phyloP scores from a whole-genome alignment of 1,139 yeast genomes.

The Debaryomycetaceae sp. region DNA sequence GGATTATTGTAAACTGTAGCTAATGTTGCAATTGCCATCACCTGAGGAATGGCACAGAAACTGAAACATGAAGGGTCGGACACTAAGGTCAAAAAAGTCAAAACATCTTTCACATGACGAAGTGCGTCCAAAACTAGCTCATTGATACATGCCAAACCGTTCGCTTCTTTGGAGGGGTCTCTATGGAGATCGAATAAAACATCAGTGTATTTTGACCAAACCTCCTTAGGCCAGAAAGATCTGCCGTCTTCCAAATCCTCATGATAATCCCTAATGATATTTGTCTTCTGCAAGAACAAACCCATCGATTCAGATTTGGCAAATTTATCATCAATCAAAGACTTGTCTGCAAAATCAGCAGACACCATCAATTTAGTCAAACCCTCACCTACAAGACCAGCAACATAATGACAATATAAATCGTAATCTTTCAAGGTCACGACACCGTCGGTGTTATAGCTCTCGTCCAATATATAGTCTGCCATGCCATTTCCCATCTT shows the following conservation, averaged over 20 bases:
- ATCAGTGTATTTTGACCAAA: slow-evolving; percentile 80
- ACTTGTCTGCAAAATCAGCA: slow-evolving; percentile 59
- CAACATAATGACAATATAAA: slow-evolving; percentile 92
- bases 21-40: slow-evolving; percentile 95
- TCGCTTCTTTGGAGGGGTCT: slow-evolving; percentile 33
- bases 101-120: slow-evolving; percentile 71
- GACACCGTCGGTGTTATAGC: slow-evolving; percentile 77
- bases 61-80: slow-evolving; percentile 81
- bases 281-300: slow-evolving; percentile 87
- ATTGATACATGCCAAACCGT: slow-evolving; percentile 71
- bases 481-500: slow-evolving; percentile 99
- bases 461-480: slow-evolving; percentile 76
- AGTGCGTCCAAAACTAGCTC: slow-evolving; percentile 81
- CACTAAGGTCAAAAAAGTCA: slow-evolving; percentile 72
- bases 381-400: slow-evolving; percentile 97
- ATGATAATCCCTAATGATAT: slow-evolving; percentile 90
- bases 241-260: slow-evolving; percentile 93
- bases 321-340: slow-evolving; percentile 48
- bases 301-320: slow-evolving; percentile 85
- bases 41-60: slow-evolving; percentile 97
- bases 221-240: slow-evolving; percentile 94
- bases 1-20: slow-evolving; percentile 84
- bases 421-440: slow-evolving; percentile 78
- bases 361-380: slow-evolving; percentile 74
- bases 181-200: slow-evolving; percentile 57